phyloP scores from a whole-genome alignment of 2,329 filamentous ascomycete genomes.

The Chaetomium sp. region DNA sequence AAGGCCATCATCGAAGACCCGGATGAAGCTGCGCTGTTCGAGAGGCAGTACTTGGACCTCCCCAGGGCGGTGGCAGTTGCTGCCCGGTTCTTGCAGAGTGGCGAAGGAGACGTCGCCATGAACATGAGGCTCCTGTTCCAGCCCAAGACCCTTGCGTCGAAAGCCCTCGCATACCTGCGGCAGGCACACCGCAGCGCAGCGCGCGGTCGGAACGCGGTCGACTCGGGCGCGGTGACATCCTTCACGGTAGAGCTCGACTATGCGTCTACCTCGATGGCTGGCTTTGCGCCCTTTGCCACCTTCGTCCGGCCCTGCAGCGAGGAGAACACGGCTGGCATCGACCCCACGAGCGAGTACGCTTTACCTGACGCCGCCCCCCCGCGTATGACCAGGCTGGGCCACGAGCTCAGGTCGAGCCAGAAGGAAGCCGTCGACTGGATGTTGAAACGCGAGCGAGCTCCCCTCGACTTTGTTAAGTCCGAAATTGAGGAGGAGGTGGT shows the following conservation, averaged over 20 bases:
- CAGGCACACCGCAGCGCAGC: constrained; percentile 23
- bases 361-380: not conserved
- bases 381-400: constrained; percentile 1
- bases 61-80: constrained; percentile 26
- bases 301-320: constrained; percentile 19
- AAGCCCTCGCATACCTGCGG: constrained; percentile 23
- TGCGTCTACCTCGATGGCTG: not conserved
- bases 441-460: constrained; percentile 34
- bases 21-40: constrained; percentile 26
- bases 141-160: constrained; percentile 27
- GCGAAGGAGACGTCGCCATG: not conserved
- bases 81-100: not conserved
- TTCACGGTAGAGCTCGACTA: constrained; percentile 22
- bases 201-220: constrained; percentile 13
- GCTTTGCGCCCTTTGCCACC: constrained; percentile 13
- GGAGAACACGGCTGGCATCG: constrained; percentile 11
- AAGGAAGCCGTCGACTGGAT: constrained; percentile 40
- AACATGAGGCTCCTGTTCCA: constrained; percentile 23
- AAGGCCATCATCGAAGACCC: constrained; percentile 26
- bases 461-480: constrained; percentile 39
- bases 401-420: constrained; percentile 32
- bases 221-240: not conserved
- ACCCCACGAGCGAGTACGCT: not conserved
- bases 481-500: constrained; percentile 46
- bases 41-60: constrained; percentile 23